phyloP scores from a whole-genome alignment of 1,139 yeast genomes.

The Magnusiomyces ingens region DNA sequence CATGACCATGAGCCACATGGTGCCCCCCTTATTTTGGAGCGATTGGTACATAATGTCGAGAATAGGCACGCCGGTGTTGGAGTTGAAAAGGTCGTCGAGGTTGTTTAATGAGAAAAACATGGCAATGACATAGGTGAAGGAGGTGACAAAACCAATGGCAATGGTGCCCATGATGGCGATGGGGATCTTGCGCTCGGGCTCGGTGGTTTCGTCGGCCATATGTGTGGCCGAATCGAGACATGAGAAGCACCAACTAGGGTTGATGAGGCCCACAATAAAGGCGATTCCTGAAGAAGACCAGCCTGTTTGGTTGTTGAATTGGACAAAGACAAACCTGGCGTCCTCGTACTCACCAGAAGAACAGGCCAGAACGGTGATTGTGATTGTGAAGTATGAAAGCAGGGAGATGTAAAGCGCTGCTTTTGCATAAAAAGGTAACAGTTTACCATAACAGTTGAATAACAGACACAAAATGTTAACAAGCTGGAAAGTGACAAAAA shows the following conservation, averaged over 20 bases:
- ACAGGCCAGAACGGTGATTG: constrained; percentile 43
- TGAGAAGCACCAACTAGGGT: constrained; percentile 54
- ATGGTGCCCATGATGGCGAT: constrained; percentile 51
- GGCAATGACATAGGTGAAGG: constrained; percentile 47
- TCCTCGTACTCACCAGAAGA: constrained; percentile 43
- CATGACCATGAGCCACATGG: constrained; percentile 49
- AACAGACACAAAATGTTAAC: constrained; percentile 30
- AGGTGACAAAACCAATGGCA: constrained; percentile 50
- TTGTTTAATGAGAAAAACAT: constrained; percentile 53
- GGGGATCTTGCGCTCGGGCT: constrained; percentile 49
- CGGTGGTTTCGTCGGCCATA: constrained; percentile 51
- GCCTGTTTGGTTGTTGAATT: constrained; percentile 48
- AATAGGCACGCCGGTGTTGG: constrained; percentile 53
- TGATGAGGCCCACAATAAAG: constrained; percentile 52
- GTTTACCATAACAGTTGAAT: constrained; percentile 34
- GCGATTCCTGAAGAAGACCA: constrained; percentile 51
- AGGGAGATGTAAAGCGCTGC: constrained; percentile 46
- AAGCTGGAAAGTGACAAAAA: constrained; percentile 41
- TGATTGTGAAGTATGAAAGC: constrained; percentile 42
- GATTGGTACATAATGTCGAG: constrained; percentile 55
- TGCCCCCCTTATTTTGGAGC: constrained; percentile 46
- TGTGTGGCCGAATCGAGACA: constrained; percentile 58
- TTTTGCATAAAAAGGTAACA: constrained; percentile 37
- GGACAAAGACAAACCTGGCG: constrained; percentile 44
- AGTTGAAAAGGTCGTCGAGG: constrained; percentile 39